Evolutionary conservation across 345 rosid species (phyloP), one percentile per base, ranked within the genome.

Genomic region (Alliaria petiolata): DNA sequence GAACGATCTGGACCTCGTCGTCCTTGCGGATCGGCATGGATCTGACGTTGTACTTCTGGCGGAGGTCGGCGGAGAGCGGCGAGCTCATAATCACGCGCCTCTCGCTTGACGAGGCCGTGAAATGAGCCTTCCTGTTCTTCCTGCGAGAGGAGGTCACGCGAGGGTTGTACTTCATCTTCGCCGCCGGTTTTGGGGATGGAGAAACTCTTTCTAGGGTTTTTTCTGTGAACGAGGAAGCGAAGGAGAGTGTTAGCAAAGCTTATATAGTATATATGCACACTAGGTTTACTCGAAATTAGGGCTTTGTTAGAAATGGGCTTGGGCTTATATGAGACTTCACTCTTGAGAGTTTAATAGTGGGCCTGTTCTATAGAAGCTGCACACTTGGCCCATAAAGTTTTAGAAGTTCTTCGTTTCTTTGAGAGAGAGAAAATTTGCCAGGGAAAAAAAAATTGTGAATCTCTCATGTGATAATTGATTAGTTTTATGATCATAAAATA

Each of bases 11-110:
- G 0, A 89, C 92, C 81, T 89, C 96, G 56, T 89, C 96, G 78
- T 89, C 96, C 65, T 89, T 89, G 46, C 92, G 90, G 7, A 87
- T 80, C 17, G 92, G 92, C 89, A 89, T 85, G 25, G 96, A 89
- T 70, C 92, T 71, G 15, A 89, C 92, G 74, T 83, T 89, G 89
- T 89, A 82, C 81, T 89, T 89, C 81, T 81, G 82, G 15, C 96
- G 90, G 6, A 89, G 86, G 38, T 89, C 96, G 28, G 81, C 14
- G 5, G 96, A 87, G 35, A 89, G 84, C 0, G 92, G 81, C 0
- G 96, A 84, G 76, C 92, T 87, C 96, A 89, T 89, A 34, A 89
- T 67, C 13, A 89, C 77, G 14, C 96, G 92, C 28, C 96, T 82
- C 44, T 87, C 82, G 62, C 90, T 85, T 7, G 96, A 89, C 0